These are phyloP conservation scores for Capsella rubella DNA, from an alignment of 441 rosid genomes.

Conservation along the genomic window DNA sequence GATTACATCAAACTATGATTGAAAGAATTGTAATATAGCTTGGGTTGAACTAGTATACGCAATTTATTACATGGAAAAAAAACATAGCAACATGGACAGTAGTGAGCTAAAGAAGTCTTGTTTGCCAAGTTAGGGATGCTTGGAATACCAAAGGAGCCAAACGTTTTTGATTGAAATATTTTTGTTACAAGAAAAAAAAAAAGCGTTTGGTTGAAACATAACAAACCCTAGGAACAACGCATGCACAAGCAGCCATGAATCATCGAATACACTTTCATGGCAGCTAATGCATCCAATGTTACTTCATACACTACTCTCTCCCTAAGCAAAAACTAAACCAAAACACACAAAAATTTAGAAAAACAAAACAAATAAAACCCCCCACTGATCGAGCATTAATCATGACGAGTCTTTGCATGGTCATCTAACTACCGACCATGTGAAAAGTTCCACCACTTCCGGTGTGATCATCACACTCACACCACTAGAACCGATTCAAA, in stretches of 20 bases:
- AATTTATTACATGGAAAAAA: too few species aligned
- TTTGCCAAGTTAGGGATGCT: too few species aligned
- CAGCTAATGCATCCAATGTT: constrained; percentile 51
- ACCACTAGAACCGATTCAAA: constrained; percentile 2
- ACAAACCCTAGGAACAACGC: constrained; percentile 37
- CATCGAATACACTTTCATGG: constrained; percentile 31
- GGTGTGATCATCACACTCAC: constrained; percentile 8
- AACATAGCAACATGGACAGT: too few species aligned
- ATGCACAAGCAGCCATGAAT: constrained; percentile 50
- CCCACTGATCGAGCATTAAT: constrained; percentile 6
- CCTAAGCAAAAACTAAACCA: constrained; percentile 30
- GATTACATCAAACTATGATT: too few species aligned
- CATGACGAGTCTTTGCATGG: constrained; percentile 34
- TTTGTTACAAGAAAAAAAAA: constrained; percentile 14
- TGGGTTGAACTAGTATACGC: too few species aligned
- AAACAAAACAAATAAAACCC: constrained; percentile 10
- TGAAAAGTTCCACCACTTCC: constrained; percentile 27
- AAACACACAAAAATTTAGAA: background rate
- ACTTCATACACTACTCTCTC: constrained; percentile 28
- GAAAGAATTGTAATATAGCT: too few species aligned
- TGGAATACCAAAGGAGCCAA: background rate
- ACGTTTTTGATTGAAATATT: constrained; percentile 9
- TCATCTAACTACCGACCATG: constrained; percentile 36
- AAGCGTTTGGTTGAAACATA: constrained; percentile 25
- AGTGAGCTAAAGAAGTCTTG: too few species aligned